phyloP scores from a whole-genome alignment of 352 stramenopile genomes.

The Globisporangium echinulatum region DNA sequence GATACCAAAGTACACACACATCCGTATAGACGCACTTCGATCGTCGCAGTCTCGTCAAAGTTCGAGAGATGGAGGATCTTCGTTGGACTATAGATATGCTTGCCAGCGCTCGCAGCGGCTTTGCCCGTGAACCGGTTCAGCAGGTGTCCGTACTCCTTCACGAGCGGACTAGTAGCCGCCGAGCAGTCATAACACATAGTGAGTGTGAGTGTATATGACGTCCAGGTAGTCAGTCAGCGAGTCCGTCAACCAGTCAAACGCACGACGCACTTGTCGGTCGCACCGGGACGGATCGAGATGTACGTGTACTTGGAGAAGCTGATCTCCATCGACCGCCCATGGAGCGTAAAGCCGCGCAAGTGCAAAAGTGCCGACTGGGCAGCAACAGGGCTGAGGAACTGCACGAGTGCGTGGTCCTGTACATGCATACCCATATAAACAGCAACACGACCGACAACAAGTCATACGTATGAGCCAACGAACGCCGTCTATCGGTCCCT shows the following conservation, averaged over 20 bases:
- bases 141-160: slow-evolving; percentile 45
- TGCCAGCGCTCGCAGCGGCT: slow-evolving; percentile 36
- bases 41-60: slow-evolving; percentile 29
- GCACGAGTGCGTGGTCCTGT: slow-evolving; percentile 50
- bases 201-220: too few species aligned
- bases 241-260: too few species aligned
- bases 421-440: not conserved
- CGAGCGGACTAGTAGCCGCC: not conserved
- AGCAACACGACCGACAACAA: not conserved
- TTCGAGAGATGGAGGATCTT: slow-evolving; percentile 61
- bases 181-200: too few species aligned
- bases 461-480: not conserved
- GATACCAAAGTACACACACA: not conserved
- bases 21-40: slow-evolving; percentile 17
- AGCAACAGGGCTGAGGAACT: slow-evolving; percentile 38
- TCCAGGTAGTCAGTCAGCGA: too few species aligned
- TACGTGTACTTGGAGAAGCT: slow-evolving; percentile 54
- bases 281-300: slow-evolving; percentile 28
- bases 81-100: slow-evolving; percentile 65
- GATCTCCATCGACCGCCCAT: slow-evolving; percentile 49
- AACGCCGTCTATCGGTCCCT: too few species aligned
- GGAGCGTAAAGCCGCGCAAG: slow-evolving; percentile 44
- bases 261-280: slow-evolving; percentile 7
- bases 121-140: slow-evolving; percentile 62
- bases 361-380: slow-evolving; percentile 47